Base-by-base conservation (phyloP, 2,329 filamentous ascomycete genomes). In the Pseudogymnoascus sp. region DNA sequence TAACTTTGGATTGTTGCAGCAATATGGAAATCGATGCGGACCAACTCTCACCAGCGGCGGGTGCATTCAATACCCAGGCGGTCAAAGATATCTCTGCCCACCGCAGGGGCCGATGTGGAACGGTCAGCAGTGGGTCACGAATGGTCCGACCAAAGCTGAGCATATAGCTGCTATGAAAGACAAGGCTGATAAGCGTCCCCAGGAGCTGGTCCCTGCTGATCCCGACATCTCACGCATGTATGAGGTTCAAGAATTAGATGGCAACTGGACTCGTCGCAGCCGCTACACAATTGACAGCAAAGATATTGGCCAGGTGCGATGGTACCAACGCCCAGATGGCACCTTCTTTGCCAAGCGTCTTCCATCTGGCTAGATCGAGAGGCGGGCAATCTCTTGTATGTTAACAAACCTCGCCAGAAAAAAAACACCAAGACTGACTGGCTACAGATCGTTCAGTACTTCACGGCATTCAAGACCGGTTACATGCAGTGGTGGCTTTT, bases 171-270 rank as follows among this genome's bases (percentile, higher is more conserved):
- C 33, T 58, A 58, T 58, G 33, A 58, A 58, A 39, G 57, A 37
- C 57, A 58, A 58, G 57, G 57, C 57, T 58, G 57, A 58, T 58
- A 58, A 20, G 25, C 33, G 37, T 38, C 78, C 81, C 14, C 83
- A 86, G 75, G 83, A 86, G 66, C 84, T 86, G 70, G 83, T 85
- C 72, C 85, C 85, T 2, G 77, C 78, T 18, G 84, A 86, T 68
- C 79, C 84, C 65, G 80, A 86, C 71, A 79, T 81, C 38, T 77
- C 77, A 47, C 82, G 83, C 64, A 81, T 83, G 74, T 87, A 86
- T 74, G 83, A 79, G 74, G 78, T 81, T 67, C 80, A 82, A 62
- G 83, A 87, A 73, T 73, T 81, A 66, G 83, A 87, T 71, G 80
- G 81, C 58, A 78, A 80, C 63, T 86, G 80, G 80, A 81, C 79